These are phyloP conservation scores for Globisporangium solare DNA, from an alignment of 352 stramenopile species.

Conservation along the genomic window DNA sequence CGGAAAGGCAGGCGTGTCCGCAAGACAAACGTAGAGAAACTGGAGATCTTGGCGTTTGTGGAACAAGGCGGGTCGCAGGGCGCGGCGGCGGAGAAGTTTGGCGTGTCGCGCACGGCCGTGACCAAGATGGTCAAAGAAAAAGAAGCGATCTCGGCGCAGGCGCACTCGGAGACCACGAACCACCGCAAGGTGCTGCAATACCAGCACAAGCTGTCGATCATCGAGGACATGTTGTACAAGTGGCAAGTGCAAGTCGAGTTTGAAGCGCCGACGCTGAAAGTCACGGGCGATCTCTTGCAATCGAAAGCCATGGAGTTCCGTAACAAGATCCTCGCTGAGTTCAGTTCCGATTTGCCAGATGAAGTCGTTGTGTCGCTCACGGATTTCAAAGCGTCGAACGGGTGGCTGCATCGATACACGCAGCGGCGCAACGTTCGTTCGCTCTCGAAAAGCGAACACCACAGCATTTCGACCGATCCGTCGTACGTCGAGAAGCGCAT, in stretches of 20 bases:
- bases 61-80: constrained; percentile 75
- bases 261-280: constrained; percentile 54
- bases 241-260: constrained; percentile 81
- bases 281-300: constrained; percentile 74
- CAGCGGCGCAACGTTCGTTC: constrained; percentile 67
- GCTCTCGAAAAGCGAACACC: constrained; percentile 33
- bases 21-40: constrained; percentile 82
- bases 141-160: constrained; percentile 63
- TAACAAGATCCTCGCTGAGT: constrained; percentile 76
- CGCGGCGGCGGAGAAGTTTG: constrained; percentile 72
- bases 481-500: constrained; percentile 30
- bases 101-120: constrained; percentile 73
- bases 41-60: constrained; percentile 78
- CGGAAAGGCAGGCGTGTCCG: constrained; percentile 60
- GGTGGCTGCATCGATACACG: constrained; percentile 77
- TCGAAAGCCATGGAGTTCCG: constrained; percentile 78
- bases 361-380: constrained; percentile 76
- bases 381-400: constrained; percentile 83
- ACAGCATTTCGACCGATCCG: constrained; percentile 10
- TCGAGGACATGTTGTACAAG: constrained; percentile 84
- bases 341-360: constrained; percentile 55
- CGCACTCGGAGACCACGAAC: constrained; percentile 61
- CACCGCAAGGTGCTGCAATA: constrained; percentile 80
- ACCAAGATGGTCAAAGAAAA: constrained; percentile 88
- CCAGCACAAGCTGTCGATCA: constrained; percentile 79